Evolutionary conservation across 768 basidiomycete species (phyloP), one percentile per base, ranked within the genome.

Genomic region (Trametes cingulata): DNA sequence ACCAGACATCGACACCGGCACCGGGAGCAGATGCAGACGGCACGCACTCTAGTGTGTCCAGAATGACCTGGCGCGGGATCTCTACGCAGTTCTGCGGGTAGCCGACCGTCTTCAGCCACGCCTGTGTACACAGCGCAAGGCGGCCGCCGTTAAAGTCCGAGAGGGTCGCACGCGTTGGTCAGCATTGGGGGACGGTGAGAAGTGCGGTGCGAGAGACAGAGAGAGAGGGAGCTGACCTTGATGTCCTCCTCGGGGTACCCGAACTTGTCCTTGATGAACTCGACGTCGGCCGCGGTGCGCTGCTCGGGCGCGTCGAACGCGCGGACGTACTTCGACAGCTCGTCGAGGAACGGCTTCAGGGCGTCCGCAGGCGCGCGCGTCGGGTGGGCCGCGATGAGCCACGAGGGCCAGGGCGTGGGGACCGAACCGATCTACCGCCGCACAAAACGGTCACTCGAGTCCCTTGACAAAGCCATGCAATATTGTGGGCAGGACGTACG

Each of bases 371-470:
- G 72, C 27, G 87, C 84, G 15, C 88, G 82, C 13, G 79, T 78
- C 0, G 88, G 88, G 64, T 93, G 89, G 8, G 93, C 93, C 24
- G 92, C 95, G 68, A 98, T 91, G 58, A 92, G 76, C 96, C 96
- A 99, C 0, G 93, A 95, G 14, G 95, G 92, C 96, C 96, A 99
- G 0, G 96, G 96, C 0, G 95, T 98, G 37, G 87, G 87, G 6
- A 93, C 87, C 9, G 88, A 86, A 14, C 90, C 89, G 63, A 93
- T 92, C 90, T 93, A 56, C 39, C 22, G 24, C 39, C 8, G 37
- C 7, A 1, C 20, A 27, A 50, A 25, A 63, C 53, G 35, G n/a
- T 47, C 25, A 42, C 29, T 47, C 27, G 47, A 17, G 36, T 25
- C 15, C 7, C 29, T 14, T 46, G n/a, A 25, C 6, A 17, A 35